Evolutionary conservation across 352 stramenopile genomes (phyloP).

Genomic region (Phytopythium kandeliae): DNA sequence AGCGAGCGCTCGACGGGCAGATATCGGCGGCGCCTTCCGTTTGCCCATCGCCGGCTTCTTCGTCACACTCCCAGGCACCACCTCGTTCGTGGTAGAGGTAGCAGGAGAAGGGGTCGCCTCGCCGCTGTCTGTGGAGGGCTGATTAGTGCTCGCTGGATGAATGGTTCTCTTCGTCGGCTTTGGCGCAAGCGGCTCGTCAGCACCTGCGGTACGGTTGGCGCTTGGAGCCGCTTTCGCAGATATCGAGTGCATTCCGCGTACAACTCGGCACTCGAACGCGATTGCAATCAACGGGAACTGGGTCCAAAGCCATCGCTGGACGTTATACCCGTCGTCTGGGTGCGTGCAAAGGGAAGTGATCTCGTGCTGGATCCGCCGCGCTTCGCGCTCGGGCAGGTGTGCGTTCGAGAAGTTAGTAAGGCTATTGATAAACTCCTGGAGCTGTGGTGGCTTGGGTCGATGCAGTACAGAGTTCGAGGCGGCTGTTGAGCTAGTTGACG

Average conservation of each 20-base stretch:
- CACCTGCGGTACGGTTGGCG: not conserved
- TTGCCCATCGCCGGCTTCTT: slow-evolving; percentile 11
- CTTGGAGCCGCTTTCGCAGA: slow-evolving; percentile 4
- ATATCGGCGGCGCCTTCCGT: slow-evolving; percentile 5
- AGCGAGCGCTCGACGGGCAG: slow-evolving; percentile 10
- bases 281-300: slow-evolving; percentile 81
- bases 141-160: slow-evolving; percentile 5
- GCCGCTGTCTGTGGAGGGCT: not conserved
- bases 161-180: slow-evolving; percentile 1
- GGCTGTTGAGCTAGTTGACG: slow-evolving; percentile 10
- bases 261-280: slow-evolving; percentile 66
- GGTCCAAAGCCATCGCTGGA: slow-evolving; percentile 78
- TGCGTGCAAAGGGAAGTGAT: slow-evolving; percentile 65
- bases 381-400: slow-evolving; percentile 44
- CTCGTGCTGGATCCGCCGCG: slow-evolving; percentile 45
- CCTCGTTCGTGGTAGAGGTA: not conserved
- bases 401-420: slow-evolving; percentile 48
- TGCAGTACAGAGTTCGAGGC: slow-evolving; percentile 23
- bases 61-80: not conserved
- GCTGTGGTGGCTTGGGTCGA: slow-evolving; percentile 49
- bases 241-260: slow-evolving; percentile 20
- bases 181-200: not conserved
- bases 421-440: slow-evolving; percentile 72
- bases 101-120: not conserved
- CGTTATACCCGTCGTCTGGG: slow-evolving; percentile 64